Base-by-base conservation (phyloP, 1,284 basidiomycete genomes). In the Rhodofomes roseus region DNA sequence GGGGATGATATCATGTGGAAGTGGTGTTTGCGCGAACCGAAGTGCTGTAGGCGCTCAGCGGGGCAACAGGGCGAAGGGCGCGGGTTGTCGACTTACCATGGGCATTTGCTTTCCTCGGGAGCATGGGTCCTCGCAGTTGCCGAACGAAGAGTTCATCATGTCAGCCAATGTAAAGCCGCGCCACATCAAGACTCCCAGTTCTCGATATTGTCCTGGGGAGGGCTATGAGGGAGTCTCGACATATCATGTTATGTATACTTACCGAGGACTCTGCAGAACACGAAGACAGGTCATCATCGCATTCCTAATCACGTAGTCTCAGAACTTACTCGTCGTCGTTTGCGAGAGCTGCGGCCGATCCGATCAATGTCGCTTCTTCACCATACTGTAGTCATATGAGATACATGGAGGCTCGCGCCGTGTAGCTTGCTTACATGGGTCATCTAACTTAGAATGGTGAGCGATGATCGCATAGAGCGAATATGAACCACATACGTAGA, bases 1-100 rank as follows among this genome's bases (percentile, higher is more conserved):
- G 95, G 92, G 11, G 92, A 95, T 4, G 95, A 96, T 63, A 98
- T 96, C 31, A 92, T 94, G 74, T 96, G 93, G 72, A 96, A 96
- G 71, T 96, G 94, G 63, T 91, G 84, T 59, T 87, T 77, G 1
- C 83, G 81, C 4, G 93, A 94, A 8, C 93, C 92, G 73, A 95
- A 95, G 71, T 98, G 95, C 90, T 92, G 59, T 31, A 37, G 25
- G 9, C 52, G 22, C 18, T 16, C 4, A 29, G 14, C 36, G 22
- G n/a, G 12, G 54, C 4, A 18, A 22, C n/a, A 18, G 20, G 4
- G 1, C 8, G 9, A 14, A 31, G 9, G 16, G 20, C 7, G n/a
- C 22, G 40, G 20, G 34, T 22, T 41, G 11, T 9, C 14, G 52
- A 64, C 79, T 58, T 78, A 92, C 89, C 56, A 93, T 87, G 9